Conservation (phyloP, 495 filamentous ascomycete species). For the Podospora conica region DNA sequence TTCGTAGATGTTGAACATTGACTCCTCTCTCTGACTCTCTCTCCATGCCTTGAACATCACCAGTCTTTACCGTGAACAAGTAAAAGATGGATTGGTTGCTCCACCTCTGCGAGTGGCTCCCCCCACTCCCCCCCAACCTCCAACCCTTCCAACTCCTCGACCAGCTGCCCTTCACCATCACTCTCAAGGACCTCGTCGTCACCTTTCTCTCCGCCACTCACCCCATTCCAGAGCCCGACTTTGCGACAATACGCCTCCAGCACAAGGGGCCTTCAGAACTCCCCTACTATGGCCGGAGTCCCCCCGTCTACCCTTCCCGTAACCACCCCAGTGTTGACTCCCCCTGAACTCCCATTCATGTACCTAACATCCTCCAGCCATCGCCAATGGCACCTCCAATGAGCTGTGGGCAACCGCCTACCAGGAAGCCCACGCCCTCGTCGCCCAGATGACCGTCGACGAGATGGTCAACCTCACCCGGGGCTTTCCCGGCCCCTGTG, state of each 20-base stretch:
- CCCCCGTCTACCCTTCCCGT: slow-evolving; percentile 51
- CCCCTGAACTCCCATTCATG: slow-evolving; percentile 8
- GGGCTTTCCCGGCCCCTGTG: slow-evolving; percentile 33
- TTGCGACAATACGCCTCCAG: not conserved
- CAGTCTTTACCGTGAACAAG: not conserved
- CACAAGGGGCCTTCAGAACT: slow-evolving; percentile 16
- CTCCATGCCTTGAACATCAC: not conserved
- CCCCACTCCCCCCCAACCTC: not conserved
- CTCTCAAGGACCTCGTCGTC: slow-evolving; percentile 14
- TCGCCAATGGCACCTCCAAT: slow-evolving; percentile 41
- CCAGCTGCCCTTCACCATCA: slow-evolving; percentile 12
- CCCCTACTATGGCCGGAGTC: slow-evolving; percentile 31
- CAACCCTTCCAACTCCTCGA: slow-evolving; percentile 1
- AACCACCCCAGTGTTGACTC: slow-evolving; percentile 1
- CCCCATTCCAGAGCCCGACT: not conserved
- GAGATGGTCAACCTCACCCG: slow-evolving; percentile 33
- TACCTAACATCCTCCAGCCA: slow-evolving; percentile 27
- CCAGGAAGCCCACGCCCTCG: slow-evolving; percentile 28
- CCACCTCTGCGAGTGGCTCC: slow-evolving; percentile 2
- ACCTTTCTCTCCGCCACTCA: slow-evolving; percentile 17
- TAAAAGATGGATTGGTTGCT: not conserved
- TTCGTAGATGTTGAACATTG: not conserved
- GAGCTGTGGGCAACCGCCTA: slow-evolving; percentile 33
- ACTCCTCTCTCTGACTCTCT: not conserved
- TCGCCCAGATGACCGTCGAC: slow-evolving; percentile 33